phyloP scores from a whole-genome alignment of 2,329 filamentous ascomycete genomes.

The Penicillium oxalicum region DNA sequence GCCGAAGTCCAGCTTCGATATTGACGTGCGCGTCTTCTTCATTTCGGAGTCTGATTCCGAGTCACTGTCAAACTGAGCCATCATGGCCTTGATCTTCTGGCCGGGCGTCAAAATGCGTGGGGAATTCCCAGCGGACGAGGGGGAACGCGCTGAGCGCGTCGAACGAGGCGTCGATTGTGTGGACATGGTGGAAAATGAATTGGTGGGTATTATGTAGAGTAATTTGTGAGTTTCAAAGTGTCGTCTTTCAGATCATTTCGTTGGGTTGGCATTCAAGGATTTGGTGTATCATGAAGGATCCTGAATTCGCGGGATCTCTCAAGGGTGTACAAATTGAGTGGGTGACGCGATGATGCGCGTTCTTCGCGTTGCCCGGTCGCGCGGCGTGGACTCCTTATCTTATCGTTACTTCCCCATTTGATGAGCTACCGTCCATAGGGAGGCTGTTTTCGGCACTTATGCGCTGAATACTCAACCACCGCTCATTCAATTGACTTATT shows the following conservation, averaged over 20 bases:
- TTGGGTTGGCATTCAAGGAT: conserved; percentile 5
- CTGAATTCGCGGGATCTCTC: conserved; percentile 5
- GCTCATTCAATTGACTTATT: no score
- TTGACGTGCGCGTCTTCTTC: conserved; percentile 6
- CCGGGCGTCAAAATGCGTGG: conserved; percentile 39
- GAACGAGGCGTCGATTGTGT: conserved; percentile 29
- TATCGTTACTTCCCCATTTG: conserved; percentile 4
- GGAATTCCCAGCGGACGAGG: conserved; percentile 24
- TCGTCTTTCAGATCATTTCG: conserved; percentile 7
- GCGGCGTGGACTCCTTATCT: conserved; percentile 18
- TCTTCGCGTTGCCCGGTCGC: conserved; percentile 18
- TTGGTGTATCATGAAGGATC: not conserved
- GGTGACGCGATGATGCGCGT: conserved; percentile 20
- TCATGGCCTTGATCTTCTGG: conserved; percentile 45
- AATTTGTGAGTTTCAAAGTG: not conserved
- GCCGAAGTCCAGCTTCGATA: conserved; percentile 16
- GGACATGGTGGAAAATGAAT: conserved; percentile 19
- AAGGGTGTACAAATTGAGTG: conserved; percentile 8
- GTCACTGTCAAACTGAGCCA: conserved; percentile 45
- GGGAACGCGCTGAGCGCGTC: conserved; percentile 29
- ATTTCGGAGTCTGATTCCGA: conserved; percentile 41
- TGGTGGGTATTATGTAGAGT: not conserved
- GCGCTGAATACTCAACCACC: no score
- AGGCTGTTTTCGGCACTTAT: no score
- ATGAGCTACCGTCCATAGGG: not conserved